Conservation (phyloP, 345 rosid genomes). For the Sonneratia alba region DNA sequence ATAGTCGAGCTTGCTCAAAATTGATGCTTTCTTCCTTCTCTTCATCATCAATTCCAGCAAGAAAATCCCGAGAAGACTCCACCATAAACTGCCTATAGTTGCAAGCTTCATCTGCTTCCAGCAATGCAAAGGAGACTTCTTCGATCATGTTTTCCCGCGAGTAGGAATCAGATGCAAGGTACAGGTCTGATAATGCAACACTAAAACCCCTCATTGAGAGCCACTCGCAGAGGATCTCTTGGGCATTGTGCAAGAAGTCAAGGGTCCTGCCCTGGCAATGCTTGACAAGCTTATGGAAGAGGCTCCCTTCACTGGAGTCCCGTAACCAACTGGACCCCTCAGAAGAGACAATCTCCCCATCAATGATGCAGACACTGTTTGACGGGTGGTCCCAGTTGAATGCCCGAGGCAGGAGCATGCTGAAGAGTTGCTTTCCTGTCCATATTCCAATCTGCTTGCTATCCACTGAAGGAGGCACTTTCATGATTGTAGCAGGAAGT, state of each 20-base stretch:
- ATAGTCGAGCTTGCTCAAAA: slow-evolving; percentile 32
- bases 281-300: slow-evolving; percentile 57
- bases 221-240: slow-evolving; percentile 88
- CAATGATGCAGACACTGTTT: slow-evolving; percentile 31
- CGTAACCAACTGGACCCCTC: slow-evolving; percentile 73
- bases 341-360: slow-evolving; percentile 55
- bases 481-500: slow-evolving; percentile 36
- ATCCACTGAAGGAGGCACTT: slow-evolving; percentile 24
- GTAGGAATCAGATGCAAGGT: slow-evolving; percentile 39
- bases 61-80: slow-evolving; percentile 47
- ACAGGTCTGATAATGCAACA: slow-evolving; percentile 72
- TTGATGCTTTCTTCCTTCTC: slow-evolving; percentile 16
- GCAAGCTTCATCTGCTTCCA: slow-evolving; percentile 57
- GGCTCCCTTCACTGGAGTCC: slow-evolving; percentile 47
- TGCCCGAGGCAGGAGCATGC: slow-evolving; percentile 65
- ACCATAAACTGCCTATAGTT: slow-evolving; percentile 66
- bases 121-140: slow-evolving; percentile 54
- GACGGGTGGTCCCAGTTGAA: slow-evolving; percentile 44
- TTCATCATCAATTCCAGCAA: slow-evolving; percentile 37
- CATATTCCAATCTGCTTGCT: slow-evolving; percentile 28
- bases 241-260: slow-evolving; percentile 56
- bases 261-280: slow-evolving; percentile 36
- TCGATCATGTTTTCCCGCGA: slow-evolving; percentile 50
- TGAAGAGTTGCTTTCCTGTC: slow-evolving; percentile 81
- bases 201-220: slow-evolving; percentile 67